Evolutionary conservation across 495 filamentous ascomycete species (phyloP), one percentile per base, ranked within the genome.

Genomic region (Tuber brumale): DNA sequence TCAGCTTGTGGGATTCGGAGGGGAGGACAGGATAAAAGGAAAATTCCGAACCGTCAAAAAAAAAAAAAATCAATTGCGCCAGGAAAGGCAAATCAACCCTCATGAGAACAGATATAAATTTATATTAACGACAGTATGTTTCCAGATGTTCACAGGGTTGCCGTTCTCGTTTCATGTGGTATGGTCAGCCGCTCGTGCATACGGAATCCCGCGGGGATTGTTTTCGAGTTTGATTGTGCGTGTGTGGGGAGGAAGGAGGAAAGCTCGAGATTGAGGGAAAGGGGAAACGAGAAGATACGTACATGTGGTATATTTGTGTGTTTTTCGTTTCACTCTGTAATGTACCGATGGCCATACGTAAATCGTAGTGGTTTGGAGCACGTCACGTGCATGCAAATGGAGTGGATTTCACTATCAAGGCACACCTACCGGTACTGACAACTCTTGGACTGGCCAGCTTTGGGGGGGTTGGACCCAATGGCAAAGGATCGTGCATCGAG

Each of bases 1-100:
- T 61, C 57, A 9, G n/a, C 57, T 12, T 61, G n/a, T 61, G 57
- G 16, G 9, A 61, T 31, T 31, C 57, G 27, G 57, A 31, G 57
- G 57, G 57, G 57, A 31, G 57, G 57, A 31, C n/a, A 12, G 31
- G 57, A 61, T 61, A 16, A 61, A 61, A 61, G 31, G 57, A 31
- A 61, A 31, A 31, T n/a, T 61, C 57, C n/a, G n/a, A 61, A 27
- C 57, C n/a, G 10, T 61, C n/a, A 16, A 61, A 61, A 27, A 61
- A 61, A 16, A 48, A 48, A 48, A 48, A 48, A 21, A 48, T 0
- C 57, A 31, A 31, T 61, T 61, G 57, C 10, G 31, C 57, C n/a
- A 31, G 27, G n/a, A 31, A 61, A 61, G 57, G 57, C 27, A 61
- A 61, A 61, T n/a, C 57, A 61, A 61, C 57, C 57, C 57, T n/a